Evolutionary conservation across 257 asterid species (phyloP).

Genomic region (Thymus mandschuricus): DNA sequence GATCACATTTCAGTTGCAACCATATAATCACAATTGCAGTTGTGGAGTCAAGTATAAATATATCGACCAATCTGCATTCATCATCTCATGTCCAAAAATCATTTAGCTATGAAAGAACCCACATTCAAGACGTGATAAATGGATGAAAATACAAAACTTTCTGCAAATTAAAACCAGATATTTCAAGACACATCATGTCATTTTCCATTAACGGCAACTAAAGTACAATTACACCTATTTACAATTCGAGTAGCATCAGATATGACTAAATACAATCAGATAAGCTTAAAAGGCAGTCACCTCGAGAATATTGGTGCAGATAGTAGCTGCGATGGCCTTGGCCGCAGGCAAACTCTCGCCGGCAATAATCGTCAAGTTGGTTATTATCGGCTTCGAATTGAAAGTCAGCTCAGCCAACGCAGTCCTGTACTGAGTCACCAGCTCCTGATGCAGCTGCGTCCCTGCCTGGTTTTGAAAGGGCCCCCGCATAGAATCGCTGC

Average conservation of each 20-base stretch:
- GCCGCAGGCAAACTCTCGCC: slow-evolving; percentile 95
- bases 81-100: background rate
- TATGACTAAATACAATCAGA: slow-evolving; percentile 36
- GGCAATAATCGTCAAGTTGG: slow-evolving; percentile 94
- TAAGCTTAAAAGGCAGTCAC: slow-evolving; percentile 62
- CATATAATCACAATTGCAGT: background rate
- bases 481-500: slow-evolving; percentile 62
- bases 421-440: slow-evolving; percentile 84
- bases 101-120: background rate
- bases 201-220: slow-evolving; percentile 28
- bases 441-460: slow-evolving; percentile 67
- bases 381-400: slow-evolving; percentile 95
- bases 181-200: slow-evolving; percentile 15
- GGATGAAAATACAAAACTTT: slow-evolving; percentile 21
- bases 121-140: background rate
- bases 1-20: slow-evolving; percentile 12
- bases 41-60: slow-evolving; percentile 4
- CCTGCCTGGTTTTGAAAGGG: slow-evolving; percentile 49
- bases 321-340: slow-evolving; percentile 75
- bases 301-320: slow-evolving; percentile 86
- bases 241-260: slow-evolving; percentile 34
- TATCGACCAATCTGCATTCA: background rate
- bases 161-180: background rate
- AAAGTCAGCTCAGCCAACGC: slow-evolving; percentile 87
- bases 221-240: slow-evolving; percentile 37